Evolutionary conservation across 352 stramenopile genomes (phyloP).

Genomic region (Pythium apleroticum): DNA sequence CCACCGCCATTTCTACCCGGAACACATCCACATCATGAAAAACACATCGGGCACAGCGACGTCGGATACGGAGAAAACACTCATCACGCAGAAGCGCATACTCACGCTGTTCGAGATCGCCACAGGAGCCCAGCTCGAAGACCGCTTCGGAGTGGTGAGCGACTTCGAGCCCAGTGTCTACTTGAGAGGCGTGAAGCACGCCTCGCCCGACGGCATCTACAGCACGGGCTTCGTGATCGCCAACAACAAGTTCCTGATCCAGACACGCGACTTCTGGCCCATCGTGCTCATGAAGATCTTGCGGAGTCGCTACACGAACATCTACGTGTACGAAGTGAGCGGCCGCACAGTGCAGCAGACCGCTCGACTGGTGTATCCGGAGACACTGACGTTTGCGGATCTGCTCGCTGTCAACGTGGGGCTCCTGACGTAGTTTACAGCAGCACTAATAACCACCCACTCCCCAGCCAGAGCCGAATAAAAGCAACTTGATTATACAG

Average conservation of each 20-base stretch:
- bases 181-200: conserved; percentile 35
- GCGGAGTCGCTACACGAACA: conserved; percentile 36
- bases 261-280: conserved; percentile 38
- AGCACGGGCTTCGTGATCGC: conserved; percentile 59
- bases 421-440: conserved; percentile 27
- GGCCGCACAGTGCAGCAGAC: conserved; percentile 27
- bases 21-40: not conserved
- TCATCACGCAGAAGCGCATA: conserved; percentile 2
- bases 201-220: conserved; percentile 51
- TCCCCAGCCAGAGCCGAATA: too few species aligned
- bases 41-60: not conserved
- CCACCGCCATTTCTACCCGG: conserved; percentile 21
- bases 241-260: conserved; percentile 50
- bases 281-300: conserved; percentile 48
- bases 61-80: not conserved
- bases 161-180: conserved; percentile 48
- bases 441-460: too few species aligned
- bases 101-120: conserved; percentile 19
- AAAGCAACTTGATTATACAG: conserved; percentile 9
- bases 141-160: conserved; percentile 29
- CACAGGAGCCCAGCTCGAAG: conserved; percentile 17
- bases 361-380: conserved; percentile 31
- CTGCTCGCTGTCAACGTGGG: conserved; percentile 29
- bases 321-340: conserved; percentile 47
- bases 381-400: conserved; percentile 29